Percentiles rank a stretch among this genome's conserved stretches.
Conservation (phyloP, 257 asterid genomes). For the Osmanthus fragrans region DNA sequence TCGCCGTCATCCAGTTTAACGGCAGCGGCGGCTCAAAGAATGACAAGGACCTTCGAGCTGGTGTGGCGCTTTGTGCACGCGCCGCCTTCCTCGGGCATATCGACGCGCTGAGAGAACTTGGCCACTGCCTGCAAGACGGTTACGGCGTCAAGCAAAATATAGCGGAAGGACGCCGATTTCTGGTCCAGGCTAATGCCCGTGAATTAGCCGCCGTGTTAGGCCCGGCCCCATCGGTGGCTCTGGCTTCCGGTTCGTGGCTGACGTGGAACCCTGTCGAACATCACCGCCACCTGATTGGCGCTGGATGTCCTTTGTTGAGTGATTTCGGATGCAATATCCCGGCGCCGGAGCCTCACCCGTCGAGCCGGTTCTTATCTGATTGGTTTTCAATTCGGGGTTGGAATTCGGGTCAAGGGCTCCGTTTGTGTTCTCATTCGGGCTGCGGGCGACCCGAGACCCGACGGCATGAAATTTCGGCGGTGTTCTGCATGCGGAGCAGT, state of each 20-base stretch:
- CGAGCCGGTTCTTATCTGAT: conserved; percentile 23
- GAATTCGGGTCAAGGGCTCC: conserved; percentile 14
- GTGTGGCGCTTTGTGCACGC: conserved; percentile 85
- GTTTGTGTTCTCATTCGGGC: conserved; percentile 18
- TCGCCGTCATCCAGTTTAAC: conserved; percentile 82
- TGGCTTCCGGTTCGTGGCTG: conserved; percentile 38
- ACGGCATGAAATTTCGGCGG: conserved; percentile 21
- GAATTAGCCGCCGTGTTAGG: conserved; percentile 66
- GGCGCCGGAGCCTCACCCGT: conserved; percentile 25
- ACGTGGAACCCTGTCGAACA: conserved; percentile 26
- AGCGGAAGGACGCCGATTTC: conserved; percentile 74
- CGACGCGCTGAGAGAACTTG: conserved; percentile 94
- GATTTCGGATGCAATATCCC: conserved; percentile 32
- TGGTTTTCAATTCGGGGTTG: conserved; percentile 17
- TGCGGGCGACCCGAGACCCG: conserved; percentile 28
- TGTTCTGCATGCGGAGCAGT: conserved; percentile 27
- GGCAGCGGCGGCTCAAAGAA: conserved; percentile 90
- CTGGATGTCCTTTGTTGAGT: conserved; percentile 25
- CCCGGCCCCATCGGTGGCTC: conserved; percentile 45
- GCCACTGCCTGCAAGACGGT: conserved; percentile 96
- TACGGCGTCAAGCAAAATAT: conserved; percentile 83
- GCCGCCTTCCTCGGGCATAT: conserved; percentile 82
- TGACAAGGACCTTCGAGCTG: conserved; percentile 81
- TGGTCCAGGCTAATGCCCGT: conserved; percentile 87
- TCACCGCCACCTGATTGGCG: conserved; percentile 25